These are phyloP conservation scores for Leucogyrophana mollusca DNA, from an alignment of 768 basidiomycete genomes.

Conservation along the genomic window DNA sequence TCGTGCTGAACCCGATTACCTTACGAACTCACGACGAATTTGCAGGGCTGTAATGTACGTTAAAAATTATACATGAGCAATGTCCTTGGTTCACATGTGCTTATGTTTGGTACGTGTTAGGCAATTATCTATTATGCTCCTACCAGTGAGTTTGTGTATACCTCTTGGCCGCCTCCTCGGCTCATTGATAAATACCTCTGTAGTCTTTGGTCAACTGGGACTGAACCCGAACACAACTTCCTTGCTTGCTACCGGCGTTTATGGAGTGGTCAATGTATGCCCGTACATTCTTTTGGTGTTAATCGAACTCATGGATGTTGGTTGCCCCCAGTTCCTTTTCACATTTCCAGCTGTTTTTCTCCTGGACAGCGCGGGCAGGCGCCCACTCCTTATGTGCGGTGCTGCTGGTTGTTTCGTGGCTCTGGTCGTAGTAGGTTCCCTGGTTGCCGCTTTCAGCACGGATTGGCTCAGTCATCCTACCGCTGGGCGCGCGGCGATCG, in stretches of 20 bases:
- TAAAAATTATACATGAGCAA: too few relatives aligned
- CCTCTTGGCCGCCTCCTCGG: too few relatives aligned
- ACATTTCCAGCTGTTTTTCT: constrained; percentile 36
- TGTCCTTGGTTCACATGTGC: not conserved
- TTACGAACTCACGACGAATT: not conserved
- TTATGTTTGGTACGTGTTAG: constrained; percentile 12
- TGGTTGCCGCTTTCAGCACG: constrained; percentile 25
- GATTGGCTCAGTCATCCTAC: constrained; percentile 26
- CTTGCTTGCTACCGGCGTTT: constrained; percentile 39
- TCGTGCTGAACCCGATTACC: not conserved
- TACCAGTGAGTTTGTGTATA: not conserved
- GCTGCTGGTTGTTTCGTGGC: constrained; percentile 32
- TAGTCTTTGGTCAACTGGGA: constrained; percentile 40
- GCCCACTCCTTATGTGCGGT: constrained; percentile 38
- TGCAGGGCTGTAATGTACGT: constrained; percentile 27
- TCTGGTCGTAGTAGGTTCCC: constrained; percentile 24
- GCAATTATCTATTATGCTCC: constrained; percentile 27
- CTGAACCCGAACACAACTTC: constrained; percentile 39
- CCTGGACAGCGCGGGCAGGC: constrained; percentile 39
- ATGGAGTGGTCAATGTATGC: constrained; percentile 32
- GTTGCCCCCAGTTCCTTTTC: constrained; percentile 24
- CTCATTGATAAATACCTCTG: constrained; percentile 12
- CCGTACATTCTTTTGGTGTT: too few relatives aligned
- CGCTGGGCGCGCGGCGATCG: constrained; percentile 28
- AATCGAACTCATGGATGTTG: too few relatives aligned